Percentiles rank a stretch among this genome's conserved stretches.
Conservation (phyloP, 2,329 filamentous ascomycete species). For the Cladosporium sp. region DNA sequence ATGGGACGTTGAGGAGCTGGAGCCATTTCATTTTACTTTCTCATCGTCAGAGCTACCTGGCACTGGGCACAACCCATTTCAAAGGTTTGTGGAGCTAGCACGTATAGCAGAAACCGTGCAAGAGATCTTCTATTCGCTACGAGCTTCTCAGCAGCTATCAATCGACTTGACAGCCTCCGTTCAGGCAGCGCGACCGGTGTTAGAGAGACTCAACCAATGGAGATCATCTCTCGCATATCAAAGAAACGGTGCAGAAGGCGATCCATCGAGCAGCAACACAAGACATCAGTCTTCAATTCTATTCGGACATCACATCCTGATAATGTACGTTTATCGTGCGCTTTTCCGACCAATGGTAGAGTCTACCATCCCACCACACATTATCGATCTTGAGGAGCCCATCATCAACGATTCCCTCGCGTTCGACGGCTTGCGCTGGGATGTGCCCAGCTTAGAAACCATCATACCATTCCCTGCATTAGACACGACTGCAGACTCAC, state of each 20-base stretch:
- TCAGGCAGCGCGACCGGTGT: not conserved
- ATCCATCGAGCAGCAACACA: not conserved
- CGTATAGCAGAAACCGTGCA: conserved; percentile 1
- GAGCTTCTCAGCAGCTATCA: conserved; percentile 4
- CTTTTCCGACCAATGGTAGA: conserved; percentile 5
- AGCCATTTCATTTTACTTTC: not conserved
- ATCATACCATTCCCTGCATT: not conserved
- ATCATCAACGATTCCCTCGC: not conserved
- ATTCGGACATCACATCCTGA: conserved; percentile 2
- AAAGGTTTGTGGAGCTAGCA: conserved; percentile 1
- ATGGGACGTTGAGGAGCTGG: conserved; percentile 9
- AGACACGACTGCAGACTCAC: not conserved
- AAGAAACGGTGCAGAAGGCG: not conserved
- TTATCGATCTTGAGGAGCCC: conserved; percentile 8
- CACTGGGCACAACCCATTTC: not conserved
- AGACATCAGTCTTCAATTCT: not conserved
- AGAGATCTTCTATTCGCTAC: conserved; percentile 1
- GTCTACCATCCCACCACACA: conserved; percentile 1
- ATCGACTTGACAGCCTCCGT: conserved; percentile 3
- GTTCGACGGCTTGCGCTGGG: conserved; percentile 2
- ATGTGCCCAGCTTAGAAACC: not conserved
- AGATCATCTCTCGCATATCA: not conserved
- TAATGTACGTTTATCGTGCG: conserved; percentile 5
- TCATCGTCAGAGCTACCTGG: not conserved
- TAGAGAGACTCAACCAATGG: conserved; percentile 1